A percentile compares a stretch with the other conserved stretches of the same genome.
Conservation (phyloP, 2,329 filamentous ascomycete species). For the Catunica adiposa region DNA sequence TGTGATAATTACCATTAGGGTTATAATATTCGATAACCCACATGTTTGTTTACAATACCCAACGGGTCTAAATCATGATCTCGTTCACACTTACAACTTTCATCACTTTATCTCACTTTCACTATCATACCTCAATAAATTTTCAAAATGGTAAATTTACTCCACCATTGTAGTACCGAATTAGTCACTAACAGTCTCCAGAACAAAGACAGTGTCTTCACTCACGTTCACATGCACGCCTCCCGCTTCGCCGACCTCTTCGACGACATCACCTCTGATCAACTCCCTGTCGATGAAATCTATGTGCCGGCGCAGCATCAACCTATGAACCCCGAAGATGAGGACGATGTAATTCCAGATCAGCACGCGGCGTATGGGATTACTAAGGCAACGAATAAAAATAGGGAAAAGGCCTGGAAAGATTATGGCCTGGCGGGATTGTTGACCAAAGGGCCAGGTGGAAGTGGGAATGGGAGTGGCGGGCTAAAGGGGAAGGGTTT, state of each 20-base stretch:
- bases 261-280: conserved; percentile 58
- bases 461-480: conserved; percentile 15
- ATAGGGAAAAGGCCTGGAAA: conserved; percentile 58
- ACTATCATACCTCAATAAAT: background rate
- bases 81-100: no score
- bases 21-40: no score
- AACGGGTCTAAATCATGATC: no score
- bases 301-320: conserved; percentile 67
- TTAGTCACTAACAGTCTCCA: conserved; percentile 19
- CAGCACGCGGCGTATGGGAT: conserved; percentile 82
- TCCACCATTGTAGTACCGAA: background rate
- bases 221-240: conserved; percentile 58
- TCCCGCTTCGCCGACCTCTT: conserved; percentile 62
- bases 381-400: conserved; percentile 58
- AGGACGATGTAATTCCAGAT: conserved; percentile 76
- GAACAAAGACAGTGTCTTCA: conserved; percentile 62
- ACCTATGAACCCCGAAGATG: conserved; percentile 72
- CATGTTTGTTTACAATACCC: no score
- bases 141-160: background rate
- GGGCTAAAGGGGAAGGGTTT: conserved; percentile 14
- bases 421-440: conserved; percentile 58
- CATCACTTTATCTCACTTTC: background rate
- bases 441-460: conserved; percentile 43
- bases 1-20: no score
- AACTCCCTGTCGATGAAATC: conserved; percentile 60